Base-by-base conservation (phyloP, 2,329 filamentous ascomycete species). In the Fusarium buxicola region DNA sequence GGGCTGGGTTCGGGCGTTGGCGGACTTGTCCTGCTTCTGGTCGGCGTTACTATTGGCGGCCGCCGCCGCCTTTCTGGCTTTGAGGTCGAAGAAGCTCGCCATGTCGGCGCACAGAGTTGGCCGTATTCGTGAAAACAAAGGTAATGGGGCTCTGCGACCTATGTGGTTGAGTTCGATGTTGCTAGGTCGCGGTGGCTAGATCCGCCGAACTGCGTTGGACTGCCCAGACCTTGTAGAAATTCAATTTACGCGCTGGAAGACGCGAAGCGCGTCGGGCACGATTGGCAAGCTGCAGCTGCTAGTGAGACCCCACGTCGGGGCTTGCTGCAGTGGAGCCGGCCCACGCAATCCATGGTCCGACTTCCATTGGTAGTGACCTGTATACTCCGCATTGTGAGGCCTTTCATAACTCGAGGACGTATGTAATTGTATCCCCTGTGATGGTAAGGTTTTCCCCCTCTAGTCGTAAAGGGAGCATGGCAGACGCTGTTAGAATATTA, bases 1-100 rank as follows among this genome's bases (percentile, higher is more conserved):
- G 71, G 95, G 95, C 73, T 97, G 94, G 8, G 71, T 68, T 89
- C 82, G 72, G 86, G 85, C 67, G 84, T 89, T 72, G 82, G 84
- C 56, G 81, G 84, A 68, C 65, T 84, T 84, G 60, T 88, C 84
- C 51, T 82, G 77, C 77, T 94, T 96, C 49, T 84, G 84, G 39
- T 89, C 87, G 16, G 84, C 78, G 56, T 79, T 75, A 45, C 83
- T 84, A 75, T 86, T 90, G 35, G 86, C 89, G 13, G 89, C 90
- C 12, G 91, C 89, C 10, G 89, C 91, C 50, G 90, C 91, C 73
- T 92, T 92, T 31, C 94, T 89, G 50, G 94, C 94, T 79, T 96
- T 97, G 72, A 97, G 85, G 76, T 96, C 94, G 79, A 99, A 99
- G 78, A 99, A 99, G 74, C 87, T 94, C 45, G 92, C 88, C 91